Conservation (phyloP, 306 rosid genomes). For the Dryas alaskensis region DNA sequence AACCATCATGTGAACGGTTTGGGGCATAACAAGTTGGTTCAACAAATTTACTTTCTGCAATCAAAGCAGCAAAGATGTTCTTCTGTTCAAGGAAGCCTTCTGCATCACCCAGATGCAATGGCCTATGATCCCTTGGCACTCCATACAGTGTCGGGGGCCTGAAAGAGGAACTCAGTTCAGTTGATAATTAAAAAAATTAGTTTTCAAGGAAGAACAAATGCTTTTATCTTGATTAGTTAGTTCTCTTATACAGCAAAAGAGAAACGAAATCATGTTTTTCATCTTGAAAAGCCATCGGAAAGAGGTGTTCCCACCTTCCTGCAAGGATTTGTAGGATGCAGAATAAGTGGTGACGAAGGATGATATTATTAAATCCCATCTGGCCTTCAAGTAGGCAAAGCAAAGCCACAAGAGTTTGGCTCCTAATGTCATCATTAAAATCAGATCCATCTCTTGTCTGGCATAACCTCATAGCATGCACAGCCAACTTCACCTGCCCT, state of each 20-base stretch:
- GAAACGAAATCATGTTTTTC: background rate
- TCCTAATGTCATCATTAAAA: constrained; percentile 46
- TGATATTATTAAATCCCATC: constrained; percentile 70
- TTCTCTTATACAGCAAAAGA: background rate
- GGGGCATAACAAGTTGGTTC: constrained; percentile 48
- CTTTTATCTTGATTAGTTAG: too few relatives aligned
- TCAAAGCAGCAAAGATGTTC: constrained; percentile 55
- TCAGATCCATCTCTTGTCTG: constrained; percentile 59
- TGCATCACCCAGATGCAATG: constrained; percentile 58
- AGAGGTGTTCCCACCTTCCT: constrained; percentile 54
- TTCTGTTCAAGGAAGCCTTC: constrained; percentile 69
- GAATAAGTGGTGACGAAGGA: constrained; percentile 87
- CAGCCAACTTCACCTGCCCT: constrained; percentile 87
- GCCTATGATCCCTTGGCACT: constrained; percentile 76
- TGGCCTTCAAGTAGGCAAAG: constrained; percentile 72
- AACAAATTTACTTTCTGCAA: constrained; percentile 57
- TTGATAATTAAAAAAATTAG: constrained; percentile 3
- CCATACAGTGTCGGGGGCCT: constrained; percentile 88
- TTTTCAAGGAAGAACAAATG: background rate
- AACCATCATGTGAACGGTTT: constrained; percentile 36
- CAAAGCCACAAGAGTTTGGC: constrained; percentile 61
- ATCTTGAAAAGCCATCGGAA: background rate
- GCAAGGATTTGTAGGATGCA: constrained; percentile 85
- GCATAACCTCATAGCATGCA: constrained; percentile 79
- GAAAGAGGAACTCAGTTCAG: constrained; percentile 30